Percentiles rank a stretch among this genome's conserved stretches.
Evolutionary conservation across 306 rosid genomes (phyloP).

Genomic region (Quercus robur): DNA sequence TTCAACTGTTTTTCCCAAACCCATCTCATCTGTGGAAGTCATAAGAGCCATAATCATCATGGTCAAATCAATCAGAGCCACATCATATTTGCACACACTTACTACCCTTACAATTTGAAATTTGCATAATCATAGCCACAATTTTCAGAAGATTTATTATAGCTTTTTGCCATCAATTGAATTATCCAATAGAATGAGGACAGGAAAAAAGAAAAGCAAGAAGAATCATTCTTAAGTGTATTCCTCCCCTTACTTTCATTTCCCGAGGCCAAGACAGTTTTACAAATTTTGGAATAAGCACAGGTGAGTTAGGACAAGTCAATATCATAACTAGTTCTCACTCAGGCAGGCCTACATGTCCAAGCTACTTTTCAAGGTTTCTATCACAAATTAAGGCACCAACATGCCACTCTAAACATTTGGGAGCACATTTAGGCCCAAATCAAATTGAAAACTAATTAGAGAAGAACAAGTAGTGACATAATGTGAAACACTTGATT

Average conservation of each 20-base stretch:
- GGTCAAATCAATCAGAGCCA: slow-evolving; percentile 22
- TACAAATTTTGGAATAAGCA: neutral
- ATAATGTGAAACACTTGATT: neutral
- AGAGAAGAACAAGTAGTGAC: slow-evolving; percentile 4
- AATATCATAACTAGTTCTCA: slow-evolving; percentile 1
- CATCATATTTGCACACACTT: neutral
- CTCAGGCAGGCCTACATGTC: neutral
- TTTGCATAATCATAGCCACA: neutral
- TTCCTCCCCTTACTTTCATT: neutral
- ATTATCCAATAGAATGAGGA: too few relatives aligned
- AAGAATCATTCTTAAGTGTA: neutral
- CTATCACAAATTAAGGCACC: neutral
- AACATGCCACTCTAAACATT: neutral
- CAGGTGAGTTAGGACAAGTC: neutral
- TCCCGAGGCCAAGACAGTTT: neutral
- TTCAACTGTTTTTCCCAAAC: slow-evolving; percentile 94
- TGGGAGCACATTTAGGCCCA: neutral
- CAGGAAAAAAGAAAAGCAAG: neutral
- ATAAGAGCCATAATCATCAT: slow-evolving; percentile 8
- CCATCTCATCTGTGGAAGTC: slow-evolving; percentile 79
- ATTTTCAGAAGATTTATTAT: neutral
- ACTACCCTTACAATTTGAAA: neutral
- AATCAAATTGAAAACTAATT: neutral
- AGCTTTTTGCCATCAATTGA: neutral
- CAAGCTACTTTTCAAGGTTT: neutral